phyloP scores from a whole-genome alignment of 331 rosid species.

The Saraca asoca region DNA sequence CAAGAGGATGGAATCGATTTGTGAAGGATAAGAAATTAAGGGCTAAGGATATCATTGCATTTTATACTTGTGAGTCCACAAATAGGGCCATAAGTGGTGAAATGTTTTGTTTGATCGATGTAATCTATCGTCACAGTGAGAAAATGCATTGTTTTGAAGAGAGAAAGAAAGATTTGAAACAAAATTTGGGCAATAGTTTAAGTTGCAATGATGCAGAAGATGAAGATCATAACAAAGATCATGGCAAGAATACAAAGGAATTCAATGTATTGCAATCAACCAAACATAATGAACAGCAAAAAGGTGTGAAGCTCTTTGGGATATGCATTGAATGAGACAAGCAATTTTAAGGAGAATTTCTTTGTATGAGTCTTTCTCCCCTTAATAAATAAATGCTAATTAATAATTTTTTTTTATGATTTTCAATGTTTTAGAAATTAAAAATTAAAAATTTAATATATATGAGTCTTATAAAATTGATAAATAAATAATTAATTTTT shows the following conservation, averaged over 20 bases:
- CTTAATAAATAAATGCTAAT: too few relatives aligned
- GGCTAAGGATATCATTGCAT: constrained; percentile 53
- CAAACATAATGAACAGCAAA: constrained; percentile 26
- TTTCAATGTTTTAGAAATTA: too few relatives aligned
- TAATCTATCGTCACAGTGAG: constrained; percentile 34
- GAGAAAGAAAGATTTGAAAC: not conserved
- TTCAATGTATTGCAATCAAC: not conserved
- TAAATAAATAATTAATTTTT: too few relatives aligned
- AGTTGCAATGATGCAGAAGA: constrained; percentile 21
- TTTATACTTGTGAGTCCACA: constrained; percentile 54
- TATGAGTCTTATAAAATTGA: too few relatives aligned
- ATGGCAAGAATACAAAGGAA: constrained; percentile 11
- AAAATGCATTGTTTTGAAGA: constrained; percentile 34
- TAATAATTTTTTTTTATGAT: too few relatives aligned
- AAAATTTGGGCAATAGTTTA: constrained; percentile 29
- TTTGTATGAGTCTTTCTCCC: too few relatives aligned
- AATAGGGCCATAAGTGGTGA: constrained; percentile 20
- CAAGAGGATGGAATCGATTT: constrained; percentile 69
- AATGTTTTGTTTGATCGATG: constrained; percentile 61
- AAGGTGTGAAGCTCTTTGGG: constrained; percentile 75
- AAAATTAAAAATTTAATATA: too few relatives aligned
- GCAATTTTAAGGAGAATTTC: too few relatives aligned
- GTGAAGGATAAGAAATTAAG: constrained; percentile 57
- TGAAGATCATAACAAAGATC: constrained; percentile 14
- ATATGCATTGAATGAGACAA: constrained; percentile 56